These are phyloP conservation scores for Dacryopinax spathularia DNA, from an alignment of 768 basidiomycete genomes.

Conservation along the genomic window DNA sequence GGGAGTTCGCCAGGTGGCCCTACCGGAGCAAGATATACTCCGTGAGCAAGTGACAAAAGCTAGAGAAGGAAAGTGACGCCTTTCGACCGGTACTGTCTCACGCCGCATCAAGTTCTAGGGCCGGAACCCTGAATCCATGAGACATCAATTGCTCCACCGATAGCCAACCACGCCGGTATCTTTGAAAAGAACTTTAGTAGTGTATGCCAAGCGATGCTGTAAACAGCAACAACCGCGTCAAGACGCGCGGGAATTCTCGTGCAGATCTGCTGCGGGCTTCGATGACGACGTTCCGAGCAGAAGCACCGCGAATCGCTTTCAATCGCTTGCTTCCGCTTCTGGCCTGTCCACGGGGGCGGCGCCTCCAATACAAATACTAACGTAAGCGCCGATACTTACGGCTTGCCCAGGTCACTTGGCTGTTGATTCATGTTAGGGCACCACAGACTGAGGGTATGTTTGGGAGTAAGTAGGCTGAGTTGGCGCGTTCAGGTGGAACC, in stretches of 20 bases:
- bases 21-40: background rate
- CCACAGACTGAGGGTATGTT: too few relatives aligned
- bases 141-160: background rate
- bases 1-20: background rate
- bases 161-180: background rate
- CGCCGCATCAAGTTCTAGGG: background rate
- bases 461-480: too few relatives aligned
- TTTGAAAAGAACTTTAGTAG: background rate
- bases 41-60: background rate
- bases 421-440: too few relatives aligned
- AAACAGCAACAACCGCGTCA: background rate
- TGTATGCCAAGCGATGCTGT: background rate
- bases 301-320: conserved; percentile 1
- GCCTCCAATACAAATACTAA: conserved; percentile 1
- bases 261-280: background rate
- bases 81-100: background rate
- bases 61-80: background rate
- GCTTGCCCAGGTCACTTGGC: too few relatives aligned
- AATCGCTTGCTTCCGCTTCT: conserved; percentile 2
- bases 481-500: background rate
- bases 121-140: background rate
- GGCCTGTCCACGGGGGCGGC: background rate
- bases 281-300: background rate
- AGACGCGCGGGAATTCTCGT: background rate
- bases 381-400: background rate